Percentiles rank a stretch among this genome's conserved stretches.
Conservation (phyloP, 2,329 filamentous ascomycete genomes). For the Bipolaris cookei region DNA sequence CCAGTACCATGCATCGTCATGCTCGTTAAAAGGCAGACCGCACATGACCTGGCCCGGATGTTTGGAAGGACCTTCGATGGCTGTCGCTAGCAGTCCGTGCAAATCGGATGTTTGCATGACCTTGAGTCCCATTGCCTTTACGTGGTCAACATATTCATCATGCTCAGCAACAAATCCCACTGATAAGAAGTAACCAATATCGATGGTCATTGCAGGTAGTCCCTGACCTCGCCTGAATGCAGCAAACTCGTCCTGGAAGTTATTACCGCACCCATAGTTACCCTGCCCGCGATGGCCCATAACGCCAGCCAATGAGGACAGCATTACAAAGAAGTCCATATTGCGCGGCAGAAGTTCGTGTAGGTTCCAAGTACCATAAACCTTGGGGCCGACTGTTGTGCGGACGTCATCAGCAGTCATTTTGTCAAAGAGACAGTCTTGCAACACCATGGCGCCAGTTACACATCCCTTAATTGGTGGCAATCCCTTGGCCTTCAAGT, state of each 20-base stretch:
- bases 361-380: constrained; percentile 44
- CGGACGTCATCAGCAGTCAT: constrained; percentile 13
- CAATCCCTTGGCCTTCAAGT: constrained; percentile 13
- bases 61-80: constrained; percentile 7
- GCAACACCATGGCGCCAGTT: constrained; percentile 39
- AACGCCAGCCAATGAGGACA: constrained; percentile 30
- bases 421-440: constrained; percentile 20
- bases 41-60: constrained; percentile 14
- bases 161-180: constrained; percentile 37
- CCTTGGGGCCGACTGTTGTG: constrained; percentile 32
- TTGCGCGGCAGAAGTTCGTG: constrained; percentile 19
- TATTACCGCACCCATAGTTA: constrained; percentile 32
- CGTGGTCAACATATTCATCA: constrained; percentile 13
- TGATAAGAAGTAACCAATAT: constrained; percentile 23
- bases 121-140: constrained; percentile 15
- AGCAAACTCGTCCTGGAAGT: constrained; percentile 33
- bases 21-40: constrained; percentile 14
- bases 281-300: constrained; percentile 25
- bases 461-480: constrained; percentile 36
- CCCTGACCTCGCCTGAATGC: constrained; percentile 20
- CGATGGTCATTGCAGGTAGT: constrained; percentile 47
- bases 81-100: constrained; percentile 11
- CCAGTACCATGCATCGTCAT: constrained; percentile 14
- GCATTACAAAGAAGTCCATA: constrained; percentile 34
- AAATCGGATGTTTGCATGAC: constrained; percentile 14